Base-by-base conservation (phyloP, 2,329 filamentous ascomycete species). In the Chaetomium sp. region DNA sequence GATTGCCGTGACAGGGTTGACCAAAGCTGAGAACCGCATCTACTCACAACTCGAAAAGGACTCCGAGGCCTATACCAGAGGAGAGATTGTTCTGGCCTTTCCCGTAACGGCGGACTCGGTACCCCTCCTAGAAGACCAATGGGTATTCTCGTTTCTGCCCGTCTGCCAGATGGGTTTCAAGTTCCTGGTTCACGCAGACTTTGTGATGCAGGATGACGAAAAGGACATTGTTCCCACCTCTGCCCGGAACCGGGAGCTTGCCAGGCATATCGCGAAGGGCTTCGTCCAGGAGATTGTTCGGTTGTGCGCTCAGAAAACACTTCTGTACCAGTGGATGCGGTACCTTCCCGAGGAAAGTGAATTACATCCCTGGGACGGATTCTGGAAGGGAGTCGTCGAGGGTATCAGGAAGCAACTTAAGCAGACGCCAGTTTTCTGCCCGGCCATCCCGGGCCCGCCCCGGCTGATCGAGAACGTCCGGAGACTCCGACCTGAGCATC, bases 181-280 rank as follows among this genome's bases (percentile, higher is more conserved):
- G 66, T 79, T 80, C 44, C 61, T 79, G 1, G 74, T 80, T 9
- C 76, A 80, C 7, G 68, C 74, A 6, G 76, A 80, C 57, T 80
- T 79, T 53, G 74, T 75, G 41, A 78, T 73, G 0, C 62, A 71
- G 12, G 76, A 74, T 3, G 76, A 66, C 57, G 67, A 77, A 0
- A 66, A 79, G 58, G 72, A 74, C 47, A 67, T 79, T 4, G 62
- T 71, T 0, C 57, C 58, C 0, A 65, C 64, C 2, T 76, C 75
- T 0, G 48, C 36, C 1, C 61, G 76, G 12, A 80, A 80, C 53
- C 14, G 50, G 2, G 57, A 36, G 0, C 67, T 79, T 0, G 56
- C 71, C 0, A 50, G 63, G 4, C 65, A 64, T 3, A 67, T 79
- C 9, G 70, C 72, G 0, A 61, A 67, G 0, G 68, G 69, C 0